Base-by-base conservation (phyloP, 2,329 filamentous ascomycete genomes). In the Exophiala spinifera region DNA sequence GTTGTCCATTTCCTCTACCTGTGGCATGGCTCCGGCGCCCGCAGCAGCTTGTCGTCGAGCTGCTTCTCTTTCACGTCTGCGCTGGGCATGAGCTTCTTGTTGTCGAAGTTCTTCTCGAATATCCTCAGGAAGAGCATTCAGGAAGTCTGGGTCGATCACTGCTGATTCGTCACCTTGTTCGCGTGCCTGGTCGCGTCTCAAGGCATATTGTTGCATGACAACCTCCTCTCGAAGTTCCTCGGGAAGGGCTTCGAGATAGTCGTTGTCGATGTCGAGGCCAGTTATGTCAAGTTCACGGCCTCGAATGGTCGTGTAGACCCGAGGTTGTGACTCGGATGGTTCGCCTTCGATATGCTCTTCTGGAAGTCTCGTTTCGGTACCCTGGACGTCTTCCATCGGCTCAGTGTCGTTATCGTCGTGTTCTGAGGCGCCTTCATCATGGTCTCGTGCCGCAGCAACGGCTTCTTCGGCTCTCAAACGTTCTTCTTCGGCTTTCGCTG, bases 161-260 rank as follows among this genome's bases (percentile, higher is more conserved):
- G 46, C 59, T 2, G 59, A 48, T n/a, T 57, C 51, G 55, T 67
- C 73, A 13, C 72, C 71, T 64, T 91, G 85, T 56, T 91, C 88
- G 19, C 68, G 86, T 72, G 89, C 89, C 69, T 94, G 84, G 6
- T 87, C 87, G 59, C 92, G 85, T 62, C 92, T 83, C 61, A 89
- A 85, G 49, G 88, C 90, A 60, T 96, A 82, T 55, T 95, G 91
- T 59, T 91, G 86, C 69, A 95, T 90, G 61, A 99, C 89, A 46
- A 99, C 94, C 69, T 99, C 94, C 70, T 97, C 92, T 43, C 94
- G 83, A 67, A 97, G 85, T 57, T 99, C 95, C 64, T 99, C 94
- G 0, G 94, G 94, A n/a, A 99, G 76, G n/a, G 92, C 95, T 55
- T 94, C 89, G 5, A 99, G 82, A 71, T 96, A 99, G 53, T 95